Conservation (phyloP, 2,329 filamentous ascomycete species). For the Capronia coronata region DNA sequence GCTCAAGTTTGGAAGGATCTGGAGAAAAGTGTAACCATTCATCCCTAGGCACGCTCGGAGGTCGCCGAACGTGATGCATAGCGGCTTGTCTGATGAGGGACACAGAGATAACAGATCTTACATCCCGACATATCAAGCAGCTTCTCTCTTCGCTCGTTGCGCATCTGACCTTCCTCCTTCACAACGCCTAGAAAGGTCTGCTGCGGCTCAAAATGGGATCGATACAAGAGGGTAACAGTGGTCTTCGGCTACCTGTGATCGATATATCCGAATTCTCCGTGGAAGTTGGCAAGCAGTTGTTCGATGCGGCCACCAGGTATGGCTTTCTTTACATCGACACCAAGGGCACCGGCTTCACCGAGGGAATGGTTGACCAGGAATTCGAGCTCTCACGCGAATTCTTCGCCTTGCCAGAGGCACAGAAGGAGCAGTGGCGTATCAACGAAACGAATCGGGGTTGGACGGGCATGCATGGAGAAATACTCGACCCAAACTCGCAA, state of each 20-base stretch:
- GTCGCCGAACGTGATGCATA: neutral
- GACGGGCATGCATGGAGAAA: slow-evolving; percentile 82
- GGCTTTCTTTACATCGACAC: slow-evolving; percentile 89
- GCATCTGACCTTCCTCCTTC: neutral
- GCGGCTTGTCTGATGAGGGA: neutral
- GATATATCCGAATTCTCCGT: slow-evolving; percentile 62
- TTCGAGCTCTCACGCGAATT: slow-evolving; percentile 60
- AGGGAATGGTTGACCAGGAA: slow-evolving; percentile 58
- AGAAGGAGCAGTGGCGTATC: slow-evolving; percentile 60
- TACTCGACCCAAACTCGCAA: slow-evolving; percentile 75
- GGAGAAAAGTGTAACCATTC: neutral
- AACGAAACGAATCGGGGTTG: slow-evolving; percentile 75
- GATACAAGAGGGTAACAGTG: neutral
- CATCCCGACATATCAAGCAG: too few species aligned
- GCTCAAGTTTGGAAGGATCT: too few species aligned
- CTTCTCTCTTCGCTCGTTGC: too few species aligned
- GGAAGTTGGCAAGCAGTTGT: slow-evolving; percentile 59
- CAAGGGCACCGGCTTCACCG: slow-evolving; percentile 61
- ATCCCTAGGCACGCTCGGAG: neutral
- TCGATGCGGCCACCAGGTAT: slow-evolving; percentile 72
- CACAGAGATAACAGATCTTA: too few species aligned
- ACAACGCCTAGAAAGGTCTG: neutral
- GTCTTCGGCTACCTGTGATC: slow-evolving; percentile 64
- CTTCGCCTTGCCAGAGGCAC: slow-evolving; percentile 34
- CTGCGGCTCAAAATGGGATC: slow-evolving; percentile 7